Percentiles rank a stretch among this genome's conserved stretches.
Conservation (phyloP, 129 eudicot species). For the Centella asiatica region DNA sequence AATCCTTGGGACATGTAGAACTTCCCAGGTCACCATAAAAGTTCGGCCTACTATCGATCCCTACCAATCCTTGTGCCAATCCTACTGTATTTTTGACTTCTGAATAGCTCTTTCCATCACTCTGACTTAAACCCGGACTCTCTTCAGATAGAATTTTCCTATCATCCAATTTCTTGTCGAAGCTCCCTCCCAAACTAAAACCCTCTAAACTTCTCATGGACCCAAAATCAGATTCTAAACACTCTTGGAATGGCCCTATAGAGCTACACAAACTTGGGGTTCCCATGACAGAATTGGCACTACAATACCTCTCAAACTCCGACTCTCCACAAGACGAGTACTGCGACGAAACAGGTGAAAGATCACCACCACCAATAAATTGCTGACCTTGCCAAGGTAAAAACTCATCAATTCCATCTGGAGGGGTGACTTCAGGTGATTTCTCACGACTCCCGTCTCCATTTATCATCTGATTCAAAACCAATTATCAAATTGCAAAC, state of each 20-base stretch:
- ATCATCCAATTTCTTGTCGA: conserved; percentile 19
- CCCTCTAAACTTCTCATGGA: conserved; percentile 49
- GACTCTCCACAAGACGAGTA: conserved; percentile 90
- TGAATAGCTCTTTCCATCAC: conserved; percentile 12
- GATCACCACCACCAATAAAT: conserved; percentile 26
- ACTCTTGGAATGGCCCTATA: conserved; percentile 54
- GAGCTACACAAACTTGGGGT: conserved; percentile 78
- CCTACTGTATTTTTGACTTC: conserved; percentile 14
- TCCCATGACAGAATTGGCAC: conserved; percentile 88
- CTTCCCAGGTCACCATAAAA: conserved; percentile 21
- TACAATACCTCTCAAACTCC: conserved; percentile 81
- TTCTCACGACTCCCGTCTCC: conserved; percentile 43
- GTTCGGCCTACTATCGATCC: conserved; percentile 17
- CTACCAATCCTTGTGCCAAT: conserved; percentile 1
- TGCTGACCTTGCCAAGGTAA: conserved; percentile 29
- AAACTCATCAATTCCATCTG: conserved; percentile 31
- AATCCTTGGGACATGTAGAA: conserved; percentile 15
- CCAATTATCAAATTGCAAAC: background rate
- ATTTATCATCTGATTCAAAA: conserved; percentile 45
- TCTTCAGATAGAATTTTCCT: conserved; percentile 11
- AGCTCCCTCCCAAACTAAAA: conserved; percentile 41
- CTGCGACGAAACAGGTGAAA: conserved; percentile 42
- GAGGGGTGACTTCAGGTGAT: conserved; percentile 23
- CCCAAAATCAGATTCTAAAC: conserved; percentile 60
- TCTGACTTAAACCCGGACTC: conserved; percentile 17